phyloP scores from a whole-genome alignment of 176 grass and related monocot genomes.

The Bromus sterilis region DNA sequence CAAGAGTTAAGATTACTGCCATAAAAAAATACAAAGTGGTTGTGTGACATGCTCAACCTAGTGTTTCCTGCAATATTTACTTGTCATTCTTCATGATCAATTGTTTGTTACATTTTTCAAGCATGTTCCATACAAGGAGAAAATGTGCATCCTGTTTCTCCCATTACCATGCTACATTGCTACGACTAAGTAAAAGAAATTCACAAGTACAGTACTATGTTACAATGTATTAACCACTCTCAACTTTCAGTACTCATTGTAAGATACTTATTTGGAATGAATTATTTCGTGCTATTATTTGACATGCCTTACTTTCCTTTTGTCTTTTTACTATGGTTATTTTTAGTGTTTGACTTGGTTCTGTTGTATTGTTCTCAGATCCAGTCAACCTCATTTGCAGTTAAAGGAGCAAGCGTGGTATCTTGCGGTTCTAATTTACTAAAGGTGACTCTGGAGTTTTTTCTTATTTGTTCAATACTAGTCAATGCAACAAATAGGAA shows the following conservation, averaged over 20 bases:
- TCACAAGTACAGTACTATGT: background rate
- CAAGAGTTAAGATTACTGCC: background rate
- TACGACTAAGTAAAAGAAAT: background rate
- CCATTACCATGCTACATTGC: background rate
- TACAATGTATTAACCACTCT: background rate
- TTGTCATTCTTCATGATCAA: background rate
- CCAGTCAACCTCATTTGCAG: slow-evolving; percentile 86
- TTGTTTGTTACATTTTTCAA: slow-evolving; percentile 4
- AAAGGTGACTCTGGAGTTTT: slow-evolving; percentile 47
- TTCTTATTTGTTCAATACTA: slow-evolving; percentile 7
- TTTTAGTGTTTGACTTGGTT: slow-evolving; percentile 1
- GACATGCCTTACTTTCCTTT: background rate
- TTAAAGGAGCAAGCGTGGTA: slow-evolving; percentile 95
- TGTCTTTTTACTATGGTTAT: slow-evolving; percentile 13
- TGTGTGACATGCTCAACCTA: background rate
- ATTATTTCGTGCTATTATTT: background rate
- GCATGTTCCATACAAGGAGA: background rate
- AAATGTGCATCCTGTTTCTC: background rate
- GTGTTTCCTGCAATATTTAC: slow-evolving; percentile 12
- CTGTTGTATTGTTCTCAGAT: slow-evolving; percentile 44
- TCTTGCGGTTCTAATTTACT: slow-evolving; percentile 93
- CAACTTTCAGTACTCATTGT: slow-evolving; percentile 14
- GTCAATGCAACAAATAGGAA: background rate
- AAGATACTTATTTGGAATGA: background rate
- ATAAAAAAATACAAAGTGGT: slow-evolving; percentile 14